Evolutionary conservation across 1,139 yeast species (phyloP), one percentile per base, ranked within the genome.

Genomic region (Hyphopichia fennica): DNA sequence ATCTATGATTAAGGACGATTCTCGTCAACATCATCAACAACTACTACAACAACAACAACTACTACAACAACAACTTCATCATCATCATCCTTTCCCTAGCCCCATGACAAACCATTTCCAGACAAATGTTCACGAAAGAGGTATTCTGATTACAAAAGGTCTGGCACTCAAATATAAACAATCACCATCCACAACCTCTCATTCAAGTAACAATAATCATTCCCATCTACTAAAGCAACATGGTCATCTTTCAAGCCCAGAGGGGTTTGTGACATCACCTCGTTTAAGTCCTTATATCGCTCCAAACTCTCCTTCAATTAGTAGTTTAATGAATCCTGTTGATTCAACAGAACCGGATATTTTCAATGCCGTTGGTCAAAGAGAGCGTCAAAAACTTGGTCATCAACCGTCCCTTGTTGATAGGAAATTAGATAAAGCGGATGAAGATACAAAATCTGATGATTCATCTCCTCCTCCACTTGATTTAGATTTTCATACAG

Each of bases 221-320:
- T 10, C 37, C 13, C 29, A 16, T 35, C 13, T 25, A 11, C 13
- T 25, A 7, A 25, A 10, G 11, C 65, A 34, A 4, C 19, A 17
- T 14, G n/a, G 27, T 28, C 14, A 28, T 14, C n/a, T n/a, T 13
- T n/a, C 33, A 14, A 28, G 19, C 10, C 16, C 20, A 7, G 13
- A 15, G 20, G 38, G 16, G 3, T 27, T 6, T 8, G 27, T 27
- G 15, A 17, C 11, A 13, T 35, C 34, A 18, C 41, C 34, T 22
- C 18, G 35, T 13, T 19, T 33, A 4, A 23, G 16, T 22, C 33
- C 35, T 9, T 31, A 8, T 9, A 40, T 11, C 10, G 28, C 39
- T 29, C 43, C 52, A 4, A 44, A 41, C n/a, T 50, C 53, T 1
- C 53, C 54, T 2, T 39, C 46, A 3, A 45, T 51, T n/a, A 43